A percentile compares a stretch with the other conserved stretches of the same genome.
Conservation (phyloP, 768 basidiomycete genomes). For the Nidularia sp. region DNA sequence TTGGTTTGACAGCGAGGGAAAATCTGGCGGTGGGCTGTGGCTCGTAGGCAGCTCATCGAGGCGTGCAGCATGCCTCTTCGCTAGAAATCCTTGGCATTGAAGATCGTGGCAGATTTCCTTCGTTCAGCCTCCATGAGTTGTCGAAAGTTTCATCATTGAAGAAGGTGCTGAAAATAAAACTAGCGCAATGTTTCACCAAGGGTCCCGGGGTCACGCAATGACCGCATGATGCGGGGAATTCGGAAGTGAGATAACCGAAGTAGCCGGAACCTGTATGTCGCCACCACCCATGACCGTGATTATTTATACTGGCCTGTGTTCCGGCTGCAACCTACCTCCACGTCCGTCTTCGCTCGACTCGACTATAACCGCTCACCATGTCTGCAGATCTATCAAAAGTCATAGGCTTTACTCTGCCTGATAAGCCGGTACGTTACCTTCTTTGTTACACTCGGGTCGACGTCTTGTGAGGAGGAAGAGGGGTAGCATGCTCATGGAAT, state of each 20-base stretch:
- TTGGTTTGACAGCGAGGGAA: too few species aligned
- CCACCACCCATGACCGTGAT: neutral
- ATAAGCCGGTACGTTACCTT: conserved; percentile 45
- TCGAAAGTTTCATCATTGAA: too few species aligned
- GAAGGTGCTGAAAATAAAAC: neutral
- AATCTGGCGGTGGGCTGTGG: too few species aligned
- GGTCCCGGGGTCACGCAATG: neutral
- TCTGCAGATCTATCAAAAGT: conserved; percentile 57
- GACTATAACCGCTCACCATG: conserved; percentile 9
- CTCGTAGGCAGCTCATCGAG: too few species aligned
- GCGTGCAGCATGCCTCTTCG: too few species aligned
- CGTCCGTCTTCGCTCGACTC: neutral
- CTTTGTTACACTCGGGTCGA: too few species aligned
- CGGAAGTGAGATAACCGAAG: neutral
- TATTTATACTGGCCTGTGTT: neutral
- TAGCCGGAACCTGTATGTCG: neutral
- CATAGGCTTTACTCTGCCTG: conserved; percentile 51
- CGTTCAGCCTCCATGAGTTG: too few species aligned
- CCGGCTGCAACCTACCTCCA: neutral
- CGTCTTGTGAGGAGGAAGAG: neutral
- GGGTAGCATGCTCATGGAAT: neutral
- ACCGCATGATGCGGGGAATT: neutral
- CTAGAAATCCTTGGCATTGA: too few species aligned
- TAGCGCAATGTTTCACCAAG: neutral
- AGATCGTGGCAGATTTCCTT: too few species aligned